phyloP scores from a whole-genome alignment of 768 basidiomycete genomes.

The Amanita exitialis region DNA sequence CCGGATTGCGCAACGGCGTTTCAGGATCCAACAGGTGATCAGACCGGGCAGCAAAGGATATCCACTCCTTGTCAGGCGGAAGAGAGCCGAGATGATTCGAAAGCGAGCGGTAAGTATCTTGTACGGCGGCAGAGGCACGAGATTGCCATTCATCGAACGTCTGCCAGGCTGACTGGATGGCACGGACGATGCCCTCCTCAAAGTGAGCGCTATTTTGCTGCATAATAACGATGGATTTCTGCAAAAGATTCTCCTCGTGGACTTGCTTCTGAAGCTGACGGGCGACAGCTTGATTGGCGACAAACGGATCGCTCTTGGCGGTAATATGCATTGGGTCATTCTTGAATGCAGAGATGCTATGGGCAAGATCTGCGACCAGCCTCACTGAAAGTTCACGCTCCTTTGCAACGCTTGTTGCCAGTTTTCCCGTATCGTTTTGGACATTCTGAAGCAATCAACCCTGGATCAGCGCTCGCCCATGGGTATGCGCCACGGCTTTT shows the following conservation, averaged over 20 bases:
- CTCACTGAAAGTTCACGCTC: constrained; percentile 85
- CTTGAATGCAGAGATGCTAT: constrained; percentile 83
- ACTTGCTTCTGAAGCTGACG: constrained; percentile 87
- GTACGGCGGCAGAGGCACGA: constrained; percentile 64
- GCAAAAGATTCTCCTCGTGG: constrained; percentile 94
- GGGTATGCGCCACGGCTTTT: constrained; percentile 4
- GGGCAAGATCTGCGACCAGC: constrained; percentile 79
- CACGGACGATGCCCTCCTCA: constrained; percentile 91
- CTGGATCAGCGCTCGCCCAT: neutral
- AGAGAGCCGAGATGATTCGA: constrained; percentile 69
- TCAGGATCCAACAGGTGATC: constrained; percentile 97
- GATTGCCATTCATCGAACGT: constrained; percentile 94
- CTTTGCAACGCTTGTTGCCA: constrained; percentile 84
- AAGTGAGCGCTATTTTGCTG: constrained; percentile 96
- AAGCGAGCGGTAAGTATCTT: constrained; percentile 66
- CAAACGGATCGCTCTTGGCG: constrained; percentile 73
- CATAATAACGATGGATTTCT: constrained; percentile 97
- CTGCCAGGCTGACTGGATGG: constrained; percentile 93
- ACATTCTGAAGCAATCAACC: constrained; percentile 48
- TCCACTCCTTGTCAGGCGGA: constrained; percentile 89
- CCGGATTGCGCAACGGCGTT: constrained; percentile 80
- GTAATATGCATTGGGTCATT: constrained; percentile 87
- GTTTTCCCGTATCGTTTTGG: constrained; percentile 91
- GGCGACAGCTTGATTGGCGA: constrained; percentile 61
- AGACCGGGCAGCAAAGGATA: constrained; percentile 83